A percentile compares a stretch with the other conserved stretches of the same genome.
Evolutionary conservation across 306 rosid genomes (phyloP).

Genomic region (Pterocarpus santalinus): DNA sequence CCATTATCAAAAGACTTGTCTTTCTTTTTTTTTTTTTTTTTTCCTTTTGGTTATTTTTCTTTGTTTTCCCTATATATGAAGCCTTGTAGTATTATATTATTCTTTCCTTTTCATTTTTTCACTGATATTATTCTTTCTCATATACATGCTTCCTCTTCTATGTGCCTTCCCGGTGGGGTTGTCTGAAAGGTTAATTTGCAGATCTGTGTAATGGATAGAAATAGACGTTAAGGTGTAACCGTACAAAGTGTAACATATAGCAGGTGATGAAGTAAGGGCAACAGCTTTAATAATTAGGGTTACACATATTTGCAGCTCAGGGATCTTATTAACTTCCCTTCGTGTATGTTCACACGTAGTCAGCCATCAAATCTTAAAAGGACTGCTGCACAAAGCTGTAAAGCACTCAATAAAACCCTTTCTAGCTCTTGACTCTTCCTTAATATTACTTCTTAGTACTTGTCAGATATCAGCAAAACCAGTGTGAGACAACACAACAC

Average conservation of each 20-base stretch:
- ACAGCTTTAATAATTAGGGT: constrained; percentile 2
- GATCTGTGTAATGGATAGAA: constrained; percentile 49
- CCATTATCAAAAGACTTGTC: too few species aligned
- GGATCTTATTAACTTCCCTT: constrained; percentile 38
- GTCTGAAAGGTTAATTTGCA: not conserved
- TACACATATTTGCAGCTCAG: constrained; percentile 41
- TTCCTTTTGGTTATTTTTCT: not conserved
- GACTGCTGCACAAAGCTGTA: constrained; percentile 49
- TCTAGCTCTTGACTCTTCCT: constrained; percentile 51
- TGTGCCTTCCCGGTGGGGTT: not conserved
- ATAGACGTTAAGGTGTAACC: constrained; percentile 31
- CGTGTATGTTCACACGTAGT: constrained; percentile 14
- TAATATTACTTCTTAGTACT: not conserved
- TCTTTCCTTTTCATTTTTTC: too few species aligned
- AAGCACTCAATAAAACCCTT: constrained; percentile 45
- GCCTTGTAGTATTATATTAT: constrained; percentile 15
- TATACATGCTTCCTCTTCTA: not conserved
- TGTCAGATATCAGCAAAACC: not conserved
- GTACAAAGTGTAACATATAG: not conserved
- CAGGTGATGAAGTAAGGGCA: too few species aligned
- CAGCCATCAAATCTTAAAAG: constrained; percentile 21
- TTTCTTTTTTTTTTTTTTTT: not conserved
- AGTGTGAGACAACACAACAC: constrained; percentile 11
- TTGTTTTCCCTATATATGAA: constrained; percentile 37
- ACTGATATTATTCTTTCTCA: not conserved